phyloP scores from a whole-genome alignment of 2,329 filamentous ascomycete genomes.

The Talaromyces sp. region DNA sequence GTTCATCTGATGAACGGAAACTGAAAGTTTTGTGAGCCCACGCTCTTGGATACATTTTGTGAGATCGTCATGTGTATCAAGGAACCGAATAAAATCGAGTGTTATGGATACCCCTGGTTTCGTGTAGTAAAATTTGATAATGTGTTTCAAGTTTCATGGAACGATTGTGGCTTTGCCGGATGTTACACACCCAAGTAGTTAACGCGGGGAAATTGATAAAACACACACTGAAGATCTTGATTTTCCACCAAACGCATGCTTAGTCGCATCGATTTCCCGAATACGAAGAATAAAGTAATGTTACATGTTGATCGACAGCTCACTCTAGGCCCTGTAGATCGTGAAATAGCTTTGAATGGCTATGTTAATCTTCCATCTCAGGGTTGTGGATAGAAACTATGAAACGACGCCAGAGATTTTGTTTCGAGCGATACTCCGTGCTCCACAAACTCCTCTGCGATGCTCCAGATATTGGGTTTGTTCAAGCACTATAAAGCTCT shows the following conservation, averaged over 20 bases:
- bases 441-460: background rate
- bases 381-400: background rate
- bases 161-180: background rate
- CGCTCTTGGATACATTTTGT: background rate
- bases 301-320: background rate
- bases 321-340: background rate
- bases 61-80: background rate
- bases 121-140: background rate
- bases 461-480: background rate
- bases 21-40: background rate
- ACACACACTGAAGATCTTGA: background rate
- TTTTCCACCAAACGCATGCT: background rate
- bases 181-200: background rate
- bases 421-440: constrained; percentile 6
- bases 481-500: background rate
- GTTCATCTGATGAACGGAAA: background rate
- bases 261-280: background rate
- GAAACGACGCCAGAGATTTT: too few species aligned
- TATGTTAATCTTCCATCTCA: background rate
- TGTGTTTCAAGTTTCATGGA: background rate
- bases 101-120: background rate
- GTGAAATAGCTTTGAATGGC: background rate
- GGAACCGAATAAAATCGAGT: background rate
- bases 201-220: background rate
- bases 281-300: background rate